Conservation (phyloP, 345 rosid species). For the Carallia pectinifolia region DNA sequence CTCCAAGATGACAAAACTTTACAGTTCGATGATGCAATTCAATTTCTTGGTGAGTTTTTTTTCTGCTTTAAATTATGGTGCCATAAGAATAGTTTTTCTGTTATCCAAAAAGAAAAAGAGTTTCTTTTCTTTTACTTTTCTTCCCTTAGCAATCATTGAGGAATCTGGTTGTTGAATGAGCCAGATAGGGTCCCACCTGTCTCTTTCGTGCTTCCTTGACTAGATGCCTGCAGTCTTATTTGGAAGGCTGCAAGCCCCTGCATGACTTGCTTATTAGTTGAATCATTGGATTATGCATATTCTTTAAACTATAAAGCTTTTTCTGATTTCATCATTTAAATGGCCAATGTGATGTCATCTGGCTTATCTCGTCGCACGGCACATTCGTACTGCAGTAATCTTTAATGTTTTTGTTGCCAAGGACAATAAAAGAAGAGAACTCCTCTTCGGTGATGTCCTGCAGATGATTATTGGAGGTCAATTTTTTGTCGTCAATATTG, state of each 20-base stretch:
- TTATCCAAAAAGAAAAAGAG: too few relatives aligned
- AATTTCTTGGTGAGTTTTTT: conserved; percentile 68
- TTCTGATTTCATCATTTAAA: background rate
- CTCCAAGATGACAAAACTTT: conserved; percentile 71
- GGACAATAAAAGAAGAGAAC: too few relatives aligned
- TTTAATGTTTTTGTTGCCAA: too few relatives aligned
- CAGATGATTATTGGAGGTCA: background rate
- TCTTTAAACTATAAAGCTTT: background rate
- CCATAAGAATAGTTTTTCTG: too few relatives aligned
- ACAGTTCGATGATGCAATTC: conserved; percentile 84
- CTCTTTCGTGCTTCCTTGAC: background rate
- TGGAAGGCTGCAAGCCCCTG: background rate
- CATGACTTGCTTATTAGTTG: background rate
- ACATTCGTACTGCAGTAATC: background rate
- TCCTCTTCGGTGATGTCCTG: background rate
- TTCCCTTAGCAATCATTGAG: too few relatives aligned
- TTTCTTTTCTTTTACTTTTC: too few relatives aligned
- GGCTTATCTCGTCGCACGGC: background rate
- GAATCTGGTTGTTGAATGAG: too few relatives aligned
- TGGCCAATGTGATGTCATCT: background rate
- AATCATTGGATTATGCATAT: background rate
- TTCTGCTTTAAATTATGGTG: background rate
- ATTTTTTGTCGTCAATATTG: too few relatives aligned
- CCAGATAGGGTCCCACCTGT: background rate
- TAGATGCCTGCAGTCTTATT: too few relatives aligned